Conservation (phyloP, 352 stramenopile genomes). For the Phytopythium aichiense region DNA sequence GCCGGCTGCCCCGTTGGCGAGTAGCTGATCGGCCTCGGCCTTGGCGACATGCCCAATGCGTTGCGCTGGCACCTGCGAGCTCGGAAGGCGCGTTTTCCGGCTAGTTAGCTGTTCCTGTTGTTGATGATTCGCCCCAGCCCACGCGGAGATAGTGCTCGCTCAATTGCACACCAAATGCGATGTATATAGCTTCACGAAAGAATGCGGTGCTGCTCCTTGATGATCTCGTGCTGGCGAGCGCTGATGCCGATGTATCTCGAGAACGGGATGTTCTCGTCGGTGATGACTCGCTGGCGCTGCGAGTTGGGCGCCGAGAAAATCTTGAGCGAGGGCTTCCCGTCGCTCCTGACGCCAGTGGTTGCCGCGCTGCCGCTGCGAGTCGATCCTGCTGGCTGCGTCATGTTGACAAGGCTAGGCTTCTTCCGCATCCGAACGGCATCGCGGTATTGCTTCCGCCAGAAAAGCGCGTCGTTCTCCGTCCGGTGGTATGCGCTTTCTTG, state of each 20-base stretch:
- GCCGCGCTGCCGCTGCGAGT: neutral
- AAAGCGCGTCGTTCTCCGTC: conserved; percentile 33
- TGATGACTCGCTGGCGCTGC: conserved; percentile 34
- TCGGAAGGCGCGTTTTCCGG: neutral
- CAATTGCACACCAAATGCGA: neutral
- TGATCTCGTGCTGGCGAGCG: conserved; percentile 64
- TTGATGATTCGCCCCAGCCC: neutral
- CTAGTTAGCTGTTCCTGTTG: conserved; percentile 3
- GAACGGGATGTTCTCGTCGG: conserved; percentile 59
- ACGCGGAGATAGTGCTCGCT: neutral
- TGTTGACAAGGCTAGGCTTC: conserved; percentile 13
- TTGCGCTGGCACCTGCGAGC: neutral
- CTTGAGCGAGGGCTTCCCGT: conserved; percentile 44
- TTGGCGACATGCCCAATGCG: neutral
- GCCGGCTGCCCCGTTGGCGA: conserved; percentile 10
- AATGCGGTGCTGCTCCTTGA: conserved; percentile 71
- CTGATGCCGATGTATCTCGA: conserved; percentile 76
- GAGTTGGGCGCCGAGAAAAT: conserved; percentile 64
- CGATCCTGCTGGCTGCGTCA: neutral
- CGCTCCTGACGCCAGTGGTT: neutral
- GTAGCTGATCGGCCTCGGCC: neutral
- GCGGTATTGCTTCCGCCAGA: conserved; percentile 55
- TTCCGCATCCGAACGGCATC: conserved; percentile 52
- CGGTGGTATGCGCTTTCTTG: conserved; percentile 42
- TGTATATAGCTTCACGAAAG: conserved; percentile 33